Conservation (phyloP, 306 rosid species). For the Lathyrus aphaca region DNA sequence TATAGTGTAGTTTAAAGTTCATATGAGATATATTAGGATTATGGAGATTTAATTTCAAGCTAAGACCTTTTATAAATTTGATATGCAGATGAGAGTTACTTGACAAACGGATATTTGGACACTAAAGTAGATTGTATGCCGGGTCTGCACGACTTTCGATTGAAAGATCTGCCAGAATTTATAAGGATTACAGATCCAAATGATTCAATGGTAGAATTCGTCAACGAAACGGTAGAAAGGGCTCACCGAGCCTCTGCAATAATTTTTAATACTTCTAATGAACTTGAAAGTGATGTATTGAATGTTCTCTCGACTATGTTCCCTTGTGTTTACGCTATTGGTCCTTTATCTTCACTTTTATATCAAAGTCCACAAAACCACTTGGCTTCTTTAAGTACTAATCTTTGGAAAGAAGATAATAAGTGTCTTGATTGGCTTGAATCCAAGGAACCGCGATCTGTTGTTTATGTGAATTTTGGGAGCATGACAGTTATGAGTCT, state of each 20-base stretch:
- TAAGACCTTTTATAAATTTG: background rate
- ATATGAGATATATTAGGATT: background rate
- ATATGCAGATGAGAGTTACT: slow-evolving; percentile 37
- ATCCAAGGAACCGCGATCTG: background rate
- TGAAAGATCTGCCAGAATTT: slow-evolving; percentile 26
- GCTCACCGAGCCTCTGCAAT: slow-evolving; percentile 2
- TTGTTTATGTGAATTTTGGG: slow-evolving; percentile 23
- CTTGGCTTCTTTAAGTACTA: background rate
- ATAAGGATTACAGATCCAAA: slow-evolving; percentile 32
- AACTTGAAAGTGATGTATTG: slow-evolving; percentile 26
- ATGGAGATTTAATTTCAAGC: too few relatives aligned
- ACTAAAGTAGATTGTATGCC: slow-evolving; percentile 36
- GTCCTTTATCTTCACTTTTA: slow-evolving; percentile 18
- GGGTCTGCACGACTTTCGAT: slow-evolving; percentile 21
- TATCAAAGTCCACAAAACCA: background rate
- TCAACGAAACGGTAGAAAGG: background rate
- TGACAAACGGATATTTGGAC: slow-evolving; percentile 35
- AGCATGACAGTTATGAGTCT: background rate
- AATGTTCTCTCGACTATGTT: slow-evolving; percentile 11
- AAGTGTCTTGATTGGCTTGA: slow-evolving; percentile 28
- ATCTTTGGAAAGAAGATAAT: slow-evolving; percentile 18
- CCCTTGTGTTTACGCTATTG: slow-evolving; percentile 1
- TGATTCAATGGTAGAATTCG: background rate
- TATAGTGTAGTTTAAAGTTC: background rate
- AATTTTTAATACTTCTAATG: slow-evolving; percentile 17